Evolutionary conservation across 768 basidiomycete genomes (phyloP), one percentile per base, ranked within the genome.

Genomic region (Phlegmacium glaucopus): DNA sequence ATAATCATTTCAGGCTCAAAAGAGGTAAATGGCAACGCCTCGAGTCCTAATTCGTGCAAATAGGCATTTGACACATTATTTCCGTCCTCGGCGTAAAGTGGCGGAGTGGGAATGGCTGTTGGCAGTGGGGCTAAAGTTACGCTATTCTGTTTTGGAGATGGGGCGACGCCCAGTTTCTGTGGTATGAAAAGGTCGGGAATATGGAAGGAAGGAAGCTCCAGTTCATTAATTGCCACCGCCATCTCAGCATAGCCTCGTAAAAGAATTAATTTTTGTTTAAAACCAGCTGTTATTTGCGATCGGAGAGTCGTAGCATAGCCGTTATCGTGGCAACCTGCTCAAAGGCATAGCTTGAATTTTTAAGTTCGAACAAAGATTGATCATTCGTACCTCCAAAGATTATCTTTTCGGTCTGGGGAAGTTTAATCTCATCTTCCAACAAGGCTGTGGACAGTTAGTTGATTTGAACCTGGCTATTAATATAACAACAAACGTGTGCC

Each of bases 311-410:
- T 75, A 42, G 77, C 73, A 66, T 88, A 87, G 55, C 86, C 85
- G 66, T 80, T 80, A 65, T 87, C 85, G 60, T 87, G 86, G 57
- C 80, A 82, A 52, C 83, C 84, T 86, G 52, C 37, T 26, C 28
- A 45, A 40, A 28, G 7, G 36, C 13, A 44, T 28, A n/a, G 15
- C 15, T 52, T 16, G 8, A 32, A 17, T 8, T 45, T 9, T n/a
- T n/a, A n/a, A 48, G 42, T 34, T 34, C 32, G 22, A 48, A 49
- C 15, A 46, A 25, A 27, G 17, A 34, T 52, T 62, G 56, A 51
- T 50, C 18, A 11, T 9, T 27, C 61, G 47, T 50, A 78, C 85
- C 85, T 58, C 82, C 84, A 56, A 87, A 85, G 52, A 87, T 67
- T 58, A 88, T 71, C 66, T 79, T 83, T 53, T 69, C 70, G 3